A percentile compares a stretch with the other conserved stretches of the same genome.
Evolutionary conservation across 768 basidiomycete genomes (phyloP).

Genomic region (Tulasnella sp.): DNA sequence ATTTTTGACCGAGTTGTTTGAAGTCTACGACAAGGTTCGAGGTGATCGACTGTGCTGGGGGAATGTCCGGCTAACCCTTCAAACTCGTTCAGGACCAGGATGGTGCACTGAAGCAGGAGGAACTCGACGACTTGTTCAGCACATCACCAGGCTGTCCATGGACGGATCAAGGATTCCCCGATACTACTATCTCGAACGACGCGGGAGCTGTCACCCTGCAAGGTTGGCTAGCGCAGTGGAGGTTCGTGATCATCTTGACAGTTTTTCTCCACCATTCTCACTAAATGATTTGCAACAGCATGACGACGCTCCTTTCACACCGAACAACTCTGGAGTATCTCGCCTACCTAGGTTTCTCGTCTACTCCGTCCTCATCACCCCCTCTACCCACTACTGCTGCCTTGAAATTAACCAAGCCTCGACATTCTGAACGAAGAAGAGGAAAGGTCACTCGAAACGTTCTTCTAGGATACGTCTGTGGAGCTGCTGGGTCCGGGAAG

Average conservation of each 20-base stretch:
- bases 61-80: neutral
- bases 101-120: constrained; percentile 77
- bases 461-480: constrained; percentile 89
- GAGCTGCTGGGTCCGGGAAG: constrained; percentile 95
- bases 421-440: constrained; percentile 79
- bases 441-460: constrained; percentile 88
- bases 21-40: constrained; percentile 86
- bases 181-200: constrained; percentile 83
- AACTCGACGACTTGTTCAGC: constrained; percentile 84
- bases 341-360: constrained; percentile 87
- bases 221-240: constrained; percentile 98
- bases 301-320: constrained; percentile 96
- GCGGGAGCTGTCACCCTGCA: constrained; percentile 90
- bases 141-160: constrained; percentile 98
- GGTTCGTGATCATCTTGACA: constrained; percentile 46
- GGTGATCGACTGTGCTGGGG: neutral
- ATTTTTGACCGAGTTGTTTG: constrained; percentile 95
- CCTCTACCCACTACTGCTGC: constrained; percentile 57
- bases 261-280: neutral
- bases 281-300: constrained; percentile 48
- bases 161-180: constrained; percentile 63
- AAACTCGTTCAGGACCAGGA: constrained; percentile 72
- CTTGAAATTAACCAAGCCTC: constrained; percentile 76
- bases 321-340: constrained; percentile 89
- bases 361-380: constrained; percentile 48